These are phyloP conservation scores for Erigeron philadelphicus DNA, from an alignment of 140 eudicot genomes.

Conservation along the genomic window DNA sequence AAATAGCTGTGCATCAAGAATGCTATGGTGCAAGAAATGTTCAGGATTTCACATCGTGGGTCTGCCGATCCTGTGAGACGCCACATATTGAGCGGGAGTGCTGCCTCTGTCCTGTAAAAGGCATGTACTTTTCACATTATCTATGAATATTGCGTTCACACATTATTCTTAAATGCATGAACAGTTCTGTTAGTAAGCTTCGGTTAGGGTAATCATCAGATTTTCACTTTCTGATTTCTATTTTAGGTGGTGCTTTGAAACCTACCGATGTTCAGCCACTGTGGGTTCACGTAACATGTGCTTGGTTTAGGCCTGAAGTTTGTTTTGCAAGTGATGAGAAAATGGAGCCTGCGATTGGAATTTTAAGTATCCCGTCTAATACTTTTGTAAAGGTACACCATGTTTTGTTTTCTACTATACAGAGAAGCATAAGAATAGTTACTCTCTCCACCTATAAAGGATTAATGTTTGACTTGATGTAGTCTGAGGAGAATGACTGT, in stretches of 20 bases:
- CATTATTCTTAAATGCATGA: neutral
- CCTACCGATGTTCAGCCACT: conserved; percentile 84
- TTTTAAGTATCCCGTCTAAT: conserved; percentile 83
- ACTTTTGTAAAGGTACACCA: conserved; percentile 74
- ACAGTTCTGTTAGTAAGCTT: neutral
- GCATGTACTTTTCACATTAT: conserved; percentile 32
- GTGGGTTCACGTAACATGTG: conserved; percentile 98
- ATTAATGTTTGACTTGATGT: neutral
- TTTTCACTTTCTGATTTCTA: neutral
- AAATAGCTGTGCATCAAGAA: conserved; percentile 99
- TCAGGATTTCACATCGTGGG: conserved; percentile 97
- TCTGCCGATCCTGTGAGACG: conserved; percentile 89
- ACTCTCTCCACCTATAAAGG: too few relatives aligned
- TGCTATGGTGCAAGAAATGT: conserved; percentile 92
- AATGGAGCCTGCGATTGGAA: conserved; percentile 99
- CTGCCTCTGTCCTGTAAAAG: conserved; percentile 98
- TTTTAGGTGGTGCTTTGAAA: conserved; percentile 87
- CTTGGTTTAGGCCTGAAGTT: conserved; percentile 98
- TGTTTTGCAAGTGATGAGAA: conserved; percentile 84
- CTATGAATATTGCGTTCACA: neutral
- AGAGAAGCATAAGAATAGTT: too few relatives aligned
- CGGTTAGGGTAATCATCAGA: neutral
- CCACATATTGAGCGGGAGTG: conserved; percentile 87
- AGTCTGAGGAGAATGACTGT: neutral
- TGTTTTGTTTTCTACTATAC: too few relatives aligned